phyloP scores from a whole-genome alignment of 768 basidiomycete genomes.

The Cystobasidium tubakii region DNA sequence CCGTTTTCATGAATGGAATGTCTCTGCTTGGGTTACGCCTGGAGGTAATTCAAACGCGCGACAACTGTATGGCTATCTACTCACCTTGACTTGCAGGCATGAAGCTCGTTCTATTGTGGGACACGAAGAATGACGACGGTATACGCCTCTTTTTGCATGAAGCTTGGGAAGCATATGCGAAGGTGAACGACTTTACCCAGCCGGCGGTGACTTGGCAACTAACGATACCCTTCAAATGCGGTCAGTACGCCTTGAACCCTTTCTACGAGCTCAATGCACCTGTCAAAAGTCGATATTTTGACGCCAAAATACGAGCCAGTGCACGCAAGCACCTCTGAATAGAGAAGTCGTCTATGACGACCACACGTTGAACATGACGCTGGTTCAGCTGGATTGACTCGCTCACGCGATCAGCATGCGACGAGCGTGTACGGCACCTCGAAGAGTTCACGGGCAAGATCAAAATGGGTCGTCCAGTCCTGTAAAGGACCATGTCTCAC shows the following conservation, averaged over 20 bases:
- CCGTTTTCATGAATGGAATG: constrained; percentile 97
- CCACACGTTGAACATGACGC: not conserved
- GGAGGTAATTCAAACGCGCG: constrained; percentile 62
- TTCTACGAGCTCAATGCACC: constrained; percentile 84
- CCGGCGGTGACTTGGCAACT: not conserved
- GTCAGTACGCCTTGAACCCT: constrained; percentile 81
- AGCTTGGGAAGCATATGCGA: constrained; percentile 94
- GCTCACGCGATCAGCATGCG: no score
- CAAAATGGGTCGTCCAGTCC: no score
- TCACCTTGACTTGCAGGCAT: constrained; percentile 59
- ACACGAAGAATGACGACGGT: constrained; percentile 93
- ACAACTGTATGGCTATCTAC: not conserved
- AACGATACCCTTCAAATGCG: not conserved
- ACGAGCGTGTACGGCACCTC: no score
- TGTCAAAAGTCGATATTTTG: constrained; percentile 75
- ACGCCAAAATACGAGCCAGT: constrained; percentile 71
- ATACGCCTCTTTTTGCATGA: constrained; percentile 88
- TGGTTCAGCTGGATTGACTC: no score
- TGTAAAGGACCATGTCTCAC: no score
- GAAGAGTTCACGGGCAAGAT: no score
- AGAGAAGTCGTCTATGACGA: no score
- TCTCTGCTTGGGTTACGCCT: constrained; percentile 91
- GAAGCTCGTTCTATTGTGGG: constrained; percentile 90
- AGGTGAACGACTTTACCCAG: constrained; percentile 56
- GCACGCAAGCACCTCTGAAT: constrained; percentile 70